Base-by-base conservation (phyloP, 2,329 filamentous ascomycete species). In the Parafenestella ontariensis region DNA sequence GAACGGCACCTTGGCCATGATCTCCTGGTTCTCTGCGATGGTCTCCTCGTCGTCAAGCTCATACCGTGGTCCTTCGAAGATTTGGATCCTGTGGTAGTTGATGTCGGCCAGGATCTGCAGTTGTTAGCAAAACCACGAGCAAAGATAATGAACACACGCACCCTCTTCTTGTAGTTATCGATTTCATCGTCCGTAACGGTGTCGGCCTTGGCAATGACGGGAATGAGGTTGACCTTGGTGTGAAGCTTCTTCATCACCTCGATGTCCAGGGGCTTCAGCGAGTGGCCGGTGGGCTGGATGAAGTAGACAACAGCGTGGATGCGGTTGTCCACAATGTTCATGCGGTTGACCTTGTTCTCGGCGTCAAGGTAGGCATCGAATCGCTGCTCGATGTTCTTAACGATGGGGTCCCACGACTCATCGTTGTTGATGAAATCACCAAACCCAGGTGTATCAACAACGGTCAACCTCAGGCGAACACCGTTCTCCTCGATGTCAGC, bases 391-490 rank as follows among this genome's bases (percentile, higher is more conserved):
- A 99, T 98, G 85, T 98, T 98, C 84, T 99, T 95, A 71, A 97
- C 89, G 80, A 99, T 99, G 52, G 95, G 95, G 74, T 95, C 88
- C 95, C 95, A 99, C 24, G 95, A 99, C 81, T 98, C 95, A 72
- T 98, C 95, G 76, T 99, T 99, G 89, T 99, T 99, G 75, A 99
- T 95, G 75, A 98, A 99, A 81, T 99, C 95, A 73, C 95, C 95
- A 70, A 99, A 99, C 61, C 95, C 95, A 39, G 95, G 95, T 9
- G 95, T 99, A 69, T 99, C 95, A 62, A 99, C 95, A 48, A 99
- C 95, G 11, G 94, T 99, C 77, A 99, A 81, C 56, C 95, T 91
- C 63, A 99, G 89, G 75, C 95, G 93, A 56, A 99, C 95, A 64
- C 95, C 95, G 62, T 96, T 96, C 83, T 99, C 95, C 81, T 99